phyloP scores from a whole-genome alignment of 2,329 filamentous ascomycete species.

The Orbilia javanica region DNA sequence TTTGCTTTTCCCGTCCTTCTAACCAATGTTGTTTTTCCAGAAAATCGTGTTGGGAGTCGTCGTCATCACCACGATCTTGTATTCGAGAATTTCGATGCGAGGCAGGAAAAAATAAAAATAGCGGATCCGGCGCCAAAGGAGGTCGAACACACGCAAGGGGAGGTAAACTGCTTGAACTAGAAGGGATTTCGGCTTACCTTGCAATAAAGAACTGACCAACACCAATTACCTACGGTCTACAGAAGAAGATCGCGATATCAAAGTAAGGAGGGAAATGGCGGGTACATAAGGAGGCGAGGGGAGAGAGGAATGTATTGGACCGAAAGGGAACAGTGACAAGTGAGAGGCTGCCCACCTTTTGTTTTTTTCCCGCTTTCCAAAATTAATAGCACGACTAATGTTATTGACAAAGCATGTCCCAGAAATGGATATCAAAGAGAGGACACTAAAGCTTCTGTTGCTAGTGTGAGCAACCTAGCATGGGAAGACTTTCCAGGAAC shows the following conservation, averaged over 20 bases:
- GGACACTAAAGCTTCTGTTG: constrained; percentile 28
- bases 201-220: constrained; percentile 56
- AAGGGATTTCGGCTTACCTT: constrained; percentile 44
- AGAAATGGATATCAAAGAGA: constrained; percentile 27
- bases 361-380: constrained; percentile 20
- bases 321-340: constrained; percentile 48
- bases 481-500: constrained; percentile 50
- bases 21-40: constrained; percentile 1
- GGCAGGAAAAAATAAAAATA: background rate
- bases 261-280: constrained; percentile 53
- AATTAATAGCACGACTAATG: constrained; percentile 25
- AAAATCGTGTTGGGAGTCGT: constrained; percentile 10
- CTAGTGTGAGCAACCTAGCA: constrained; percentile 20
- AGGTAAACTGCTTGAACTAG: background rate
- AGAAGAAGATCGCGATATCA: constrained; percentile 53
- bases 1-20: background rate
- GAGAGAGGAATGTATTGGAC: constrained; percentile 28
- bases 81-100: constrained; percentile 9
- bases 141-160: constrained; percentile 8
- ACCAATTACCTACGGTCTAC: constrained; percentile 55
- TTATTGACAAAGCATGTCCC: constrained; percentile 28
- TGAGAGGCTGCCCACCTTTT: constrained; percentile 20
- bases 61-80: constrained; percentile 10
- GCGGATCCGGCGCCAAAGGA: constrained; percentile 11
- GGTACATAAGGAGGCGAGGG: constrained; percentile 51